A percentile compares a stretch with the other conserved stretches of the same genome.
These are phyloP conservation scores for Carex scoparia DNA, from an alignment of 176 grass and related monocot genomes.

Conservation along the genomic window DNA sequence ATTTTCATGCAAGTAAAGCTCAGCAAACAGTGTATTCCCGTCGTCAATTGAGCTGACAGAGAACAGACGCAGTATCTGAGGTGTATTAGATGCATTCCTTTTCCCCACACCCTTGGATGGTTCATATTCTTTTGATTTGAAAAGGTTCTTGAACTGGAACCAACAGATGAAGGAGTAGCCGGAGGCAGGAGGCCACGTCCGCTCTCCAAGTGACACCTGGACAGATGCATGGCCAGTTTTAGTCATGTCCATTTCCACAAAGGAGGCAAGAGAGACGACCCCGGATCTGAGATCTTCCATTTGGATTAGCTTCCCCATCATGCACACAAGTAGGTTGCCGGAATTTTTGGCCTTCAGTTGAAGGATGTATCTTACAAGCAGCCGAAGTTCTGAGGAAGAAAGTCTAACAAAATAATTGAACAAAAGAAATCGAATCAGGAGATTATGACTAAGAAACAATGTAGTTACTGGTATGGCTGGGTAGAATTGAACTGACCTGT, in stretches of 20 bases:
- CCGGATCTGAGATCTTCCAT: conserved; percentile 76
- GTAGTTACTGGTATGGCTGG: not conserved
- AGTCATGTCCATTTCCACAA: conserved; percentile 97
- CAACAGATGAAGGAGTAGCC: conserved; percentile 98
- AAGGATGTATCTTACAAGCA: conserved; percentile 84
- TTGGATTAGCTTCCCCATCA: conserved; percentile 93
- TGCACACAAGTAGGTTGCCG: conserved; percentile 83
- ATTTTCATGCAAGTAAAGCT: conserved; percentile 88
- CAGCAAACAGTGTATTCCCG: conserved; percentile 62
- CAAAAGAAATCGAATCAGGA: conserved; percentile 24
- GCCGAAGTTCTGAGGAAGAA: conserved; percentile 87
- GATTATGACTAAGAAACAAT: conserved; percentile 8
- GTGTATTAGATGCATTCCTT: conserved; percentile 34
- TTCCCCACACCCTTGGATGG: conserved; percentile 44
- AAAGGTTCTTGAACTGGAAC: conserved; percentile 90
- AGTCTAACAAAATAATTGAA: conserved; percentile 41
- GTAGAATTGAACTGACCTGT: conserved; percentile 53
- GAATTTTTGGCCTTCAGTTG: conserved; percentile 85
- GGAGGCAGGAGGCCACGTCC: conserved; percentile 97
- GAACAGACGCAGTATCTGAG: conserved; percentile 81
- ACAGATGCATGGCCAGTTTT: conserved; percentile 92
- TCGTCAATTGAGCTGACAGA: conserved; percentile 89
- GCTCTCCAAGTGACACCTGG: conserved; percentile 98
- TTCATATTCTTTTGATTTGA: conserved; percentile 74
- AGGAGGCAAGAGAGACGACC: conserved; percentile 84